These are phyloP conservation scores for Solanum ossicruentum DNA, from an alignment of 257 asterid species.

Conservation along the genomic window DNA sequence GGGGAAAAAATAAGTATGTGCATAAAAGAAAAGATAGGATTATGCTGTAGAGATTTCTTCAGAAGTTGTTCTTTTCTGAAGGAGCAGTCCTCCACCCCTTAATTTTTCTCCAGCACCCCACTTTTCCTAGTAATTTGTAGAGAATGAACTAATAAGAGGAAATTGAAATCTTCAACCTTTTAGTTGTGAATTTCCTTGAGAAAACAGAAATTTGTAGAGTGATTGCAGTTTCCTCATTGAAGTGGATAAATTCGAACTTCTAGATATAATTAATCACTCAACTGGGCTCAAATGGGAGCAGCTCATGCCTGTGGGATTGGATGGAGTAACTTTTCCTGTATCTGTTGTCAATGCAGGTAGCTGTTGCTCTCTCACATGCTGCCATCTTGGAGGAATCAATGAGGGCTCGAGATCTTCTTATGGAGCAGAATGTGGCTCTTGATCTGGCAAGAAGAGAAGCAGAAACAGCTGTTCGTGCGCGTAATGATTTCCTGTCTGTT, in stretches of 20 bases:
- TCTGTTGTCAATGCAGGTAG: slow-evolving; percentile 49
- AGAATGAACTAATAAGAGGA: not conserved
- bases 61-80: not conserved
- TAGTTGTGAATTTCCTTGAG: not conserved
- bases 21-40: not conserved
- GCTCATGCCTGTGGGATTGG: not conserved
- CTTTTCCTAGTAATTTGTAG: not conserved
- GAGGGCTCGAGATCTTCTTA: slow-evolving; percentile 91
- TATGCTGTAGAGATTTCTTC: not conserved
- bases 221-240: not conserved
- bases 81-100: not conserved
- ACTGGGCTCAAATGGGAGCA: not conserved
- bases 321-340: not conserved
- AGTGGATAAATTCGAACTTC: not conserved
- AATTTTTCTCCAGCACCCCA: not conserved
- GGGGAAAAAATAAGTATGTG: not conserved
- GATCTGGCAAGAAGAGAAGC: slow-evolving; percentile 94
- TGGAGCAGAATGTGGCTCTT: slow-evolving; percentile 89
- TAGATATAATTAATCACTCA: not conserved
- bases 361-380: slow-evolving; percentile 99
- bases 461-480: slow-evolving; percentile 94
- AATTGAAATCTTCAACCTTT: not conserved
- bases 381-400: slow-evolving; percentile 95
- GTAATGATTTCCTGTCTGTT: slow-evolving; percentile 92
- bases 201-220: not conserved